These are phyloP conservation scores for Aquilaria malaccensis DNA, from an alignment of 345 rosid species.

Conservation along the genomic window DNA sequence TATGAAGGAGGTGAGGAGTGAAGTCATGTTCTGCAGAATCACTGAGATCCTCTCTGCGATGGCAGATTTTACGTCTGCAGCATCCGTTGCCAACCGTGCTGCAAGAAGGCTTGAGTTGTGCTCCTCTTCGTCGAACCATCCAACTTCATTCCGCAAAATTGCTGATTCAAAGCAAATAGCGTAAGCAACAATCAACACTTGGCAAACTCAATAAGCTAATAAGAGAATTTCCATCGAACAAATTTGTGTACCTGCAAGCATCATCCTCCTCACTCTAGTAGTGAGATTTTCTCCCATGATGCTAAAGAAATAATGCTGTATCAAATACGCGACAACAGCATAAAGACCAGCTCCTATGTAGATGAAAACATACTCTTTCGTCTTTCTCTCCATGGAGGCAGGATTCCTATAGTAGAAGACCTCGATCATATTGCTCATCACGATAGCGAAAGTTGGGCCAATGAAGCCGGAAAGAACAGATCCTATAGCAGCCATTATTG, in stretches of 20 bases:
- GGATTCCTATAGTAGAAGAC: constrained; percentile 90
- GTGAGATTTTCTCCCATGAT: constrained; percentile 99
- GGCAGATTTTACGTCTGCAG: constrained; percentile 95
- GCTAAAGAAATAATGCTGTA: constrained; percentile 98
- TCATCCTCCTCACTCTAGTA: constrained; percentile 96
- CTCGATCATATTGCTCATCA: constrained; percentile 98
- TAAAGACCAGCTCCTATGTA: constrained; percentile 96
- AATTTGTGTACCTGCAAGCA: constrained; percentile 77
- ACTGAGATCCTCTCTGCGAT: constrained; percentile 97
- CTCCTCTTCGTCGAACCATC: constrained; percentile 99
- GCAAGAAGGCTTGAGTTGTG: constrained; percentile 94
- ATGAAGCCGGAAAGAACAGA: constrained; percentile 92
- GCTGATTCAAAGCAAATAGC: constrained; percentile 37
- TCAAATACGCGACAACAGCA: constrained; percentile 92
- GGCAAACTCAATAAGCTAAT: not conserved
- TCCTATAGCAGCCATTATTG: constrained; percentile 94
- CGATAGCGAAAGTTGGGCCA: constrained; percentile 93
- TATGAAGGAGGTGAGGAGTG: constrained; percentile 93
- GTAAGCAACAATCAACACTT: not conserved
- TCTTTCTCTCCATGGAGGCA: constrained; percentile 89
- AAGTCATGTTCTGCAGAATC: constrained; percentile 97
- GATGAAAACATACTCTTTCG: constrained; percentile 94
- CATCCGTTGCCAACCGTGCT: constrained; percentile 83
- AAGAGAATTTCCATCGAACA: too few species aligned
- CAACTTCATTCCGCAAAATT: constrained; percentile 92